Base-by-base conservation (phyloP, 164 flowering plant species). In the Aristolochia fimbriata region DNA sequence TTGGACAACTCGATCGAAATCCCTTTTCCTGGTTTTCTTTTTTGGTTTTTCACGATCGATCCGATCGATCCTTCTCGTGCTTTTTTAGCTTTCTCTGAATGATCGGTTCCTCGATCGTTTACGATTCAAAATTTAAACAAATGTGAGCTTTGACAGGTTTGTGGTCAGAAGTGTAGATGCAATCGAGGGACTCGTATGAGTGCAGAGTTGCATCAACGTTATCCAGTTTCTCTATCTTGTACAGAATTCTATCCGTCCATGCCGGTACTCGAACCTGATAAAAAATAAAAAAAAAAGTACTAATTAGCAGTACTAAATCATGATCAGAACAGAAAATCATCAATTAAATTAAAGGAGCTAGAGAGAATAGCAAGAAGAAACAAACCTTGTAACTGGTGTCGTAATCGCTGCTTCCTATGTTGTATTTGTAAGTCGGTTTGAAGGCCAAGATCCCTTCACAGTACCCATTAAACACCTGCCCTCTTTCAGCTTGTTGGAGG, bases 121-220 rank as follows among this genome's bases (percentile, higher is more conserved):
- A 24, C 22, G 43, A 16, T 20, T 27, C 30, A 45, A 43, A 21
- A 56, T 69, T 76, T 30, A 87, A 72, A 70, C 88, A 85, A 15
- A 87, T 78, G 62, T 81, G 87, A 55, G 91, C 88, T 73, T 73
- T 83, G 27, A 87, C 91, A 30, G 91, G 91, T 67, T 83, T 85
- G 65, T 85, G 88, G 76, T 87, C 95, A 48, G 91, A 87, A 66
- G 83, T 79, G 56, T 71, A 19, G 16, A 87, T 79, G 5, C 54
- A 22, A 21, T 87, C 88, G 8, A 87, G 65, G 3, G 88, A 80
- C 51, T 87, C 91, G 57, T 85, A 87, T 8, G 79, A 74, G 54
- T 75, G 85, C 62, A 87, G 62, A 7, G 69, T 74, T 51, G 77
- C 84, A 51, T 68, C 68, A 20, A 84, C 64, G 15, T 76, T 59